Conservation (phyloP, 1,139 yeast genomes). For the Yamadazyma siamensis region DNA sequence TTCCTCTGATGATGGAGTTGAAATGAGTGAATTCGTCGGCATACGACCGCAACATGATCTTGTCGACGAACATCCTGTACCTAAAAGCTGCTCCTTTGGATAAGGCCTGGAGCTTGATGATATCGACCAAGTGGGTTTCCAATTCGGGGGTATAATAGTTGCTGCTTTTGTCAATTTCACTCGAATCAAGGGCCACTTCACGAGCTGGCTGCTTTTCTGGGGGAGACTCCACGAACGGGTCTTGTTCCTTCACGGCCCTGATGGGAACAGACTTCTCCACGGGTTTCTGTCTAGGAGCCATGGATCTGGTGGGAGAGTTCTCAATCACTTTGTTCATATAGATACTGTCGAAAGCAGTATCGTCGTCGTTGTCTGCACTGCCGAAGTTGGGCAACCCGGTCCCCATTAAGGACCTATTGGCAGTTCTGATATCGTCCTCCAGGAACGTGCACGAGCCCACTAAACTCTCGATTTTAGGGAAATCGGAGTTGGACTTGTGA, state of each 20-base stretch:
- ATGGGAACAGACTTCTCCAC: constrained; percentile 1
- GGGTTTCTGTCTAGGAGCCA: constrained; percentile 9
- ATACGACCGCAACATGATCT: constrained; percentile 55
- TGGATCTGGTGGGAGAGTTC: constrained; percentile 12
- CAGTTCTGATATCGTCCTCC: constrained; percentile 63
- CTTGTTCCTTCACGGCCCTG: constrained; percentile 2
- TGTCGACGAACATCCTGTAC: constrained; percentile 59
- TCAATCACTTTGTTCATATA: constrained; percentile 23
- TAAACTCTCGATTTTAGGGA: constrained; percentile 62
- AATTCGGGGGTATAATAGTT: constrained; percentile 23
- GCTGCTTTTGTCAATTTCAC: too few relatives aligned
- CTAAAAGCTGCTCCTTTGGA: constrained; percentile 66
- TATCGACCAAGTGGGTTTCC: constrained; percentile 20
- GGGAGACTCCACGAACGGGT: constrained; percentile 13
- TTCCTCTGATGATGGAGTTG: constrained; percentile 41
- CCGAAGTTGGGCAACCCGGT: constrained; percentile 64
- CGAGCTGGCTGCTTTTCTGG: not conserved
- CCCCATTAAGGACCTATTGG: constrained; percentile 65
- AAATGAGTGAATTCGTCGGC: constrained; percentile 41
- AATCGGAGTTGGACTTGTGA: constrained; percentile 45
- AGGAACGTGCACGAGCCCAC: constrained; percentile 63
- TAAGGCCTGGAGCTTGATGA: constrained; percentile 54
- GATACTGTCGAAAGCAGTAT: constrained; percentile 16
- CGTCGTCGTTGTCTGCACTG: constrained; percentile 33
- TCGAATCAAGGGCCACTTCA: constrained; percentile 3